Evolutionary conservation across 2,329 filamentous ascomycete species (phyloP), one percentile per base, ranked within the genome.

Genomic region (Penicillium nordicum): DNA sequence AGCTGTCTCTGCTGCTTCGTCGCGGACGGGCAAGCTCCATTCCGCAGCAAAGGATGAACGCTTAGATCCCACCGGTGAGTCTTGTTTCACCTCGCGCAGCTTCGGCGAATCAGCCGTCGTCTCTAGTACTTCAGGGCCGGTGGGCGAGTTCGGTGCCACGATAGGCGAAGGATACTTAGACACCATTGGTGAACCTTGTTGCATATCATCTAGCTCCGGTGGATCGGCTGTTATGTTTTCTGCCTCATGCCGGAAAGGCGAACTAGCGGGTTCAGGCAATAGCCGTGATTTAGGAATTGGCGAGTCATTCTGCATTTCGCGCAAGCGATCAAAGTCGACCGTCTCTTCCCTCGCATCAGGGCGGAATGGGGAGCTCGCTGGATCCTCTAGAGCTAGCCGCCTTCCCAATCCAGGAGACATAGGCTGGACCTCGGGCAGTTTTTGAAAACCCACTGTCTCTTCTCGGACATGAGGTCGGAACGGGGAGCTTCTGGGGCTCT

Each of bases 341-440:
- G 69, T 71, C 30, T 69, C 67, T 32, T 73, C 70, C 38, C 64
- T 58, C 8, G 53, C 67, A 30, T 70, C 63, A 14, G 61, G 61
- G 25, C 71, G 69, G 51, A 76, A 76, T 0, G 74, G 74, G 0
- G 74, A 76, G 51, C 73, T 76, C 3, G 63, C 68, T 1, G 66
- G 64, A 5, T 64, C 55, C 8, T 64, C 60, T 5, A 55, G 8
- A 6, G 50, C 55, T 37, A 66, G 49, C 9, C 63, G 58, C 21
- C 49, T 57, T 11, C 47, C 56, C 23, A 66, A 25, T 0, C 64
- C 64, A 11, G 63, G 50, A 4, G 62, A 63, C 55, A 61, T 45
- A 1, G 53, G 57, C 29, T 63, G 57, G 5, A 57, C 37, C 12
- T 64, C 61, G 11, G 57, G 63, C 34, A 67, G 40, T 44, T 59